phyloP scores from a whole-genome alignment of 1,284 basidiomycete species.

The Cryptococcus hybrid region DNA sequence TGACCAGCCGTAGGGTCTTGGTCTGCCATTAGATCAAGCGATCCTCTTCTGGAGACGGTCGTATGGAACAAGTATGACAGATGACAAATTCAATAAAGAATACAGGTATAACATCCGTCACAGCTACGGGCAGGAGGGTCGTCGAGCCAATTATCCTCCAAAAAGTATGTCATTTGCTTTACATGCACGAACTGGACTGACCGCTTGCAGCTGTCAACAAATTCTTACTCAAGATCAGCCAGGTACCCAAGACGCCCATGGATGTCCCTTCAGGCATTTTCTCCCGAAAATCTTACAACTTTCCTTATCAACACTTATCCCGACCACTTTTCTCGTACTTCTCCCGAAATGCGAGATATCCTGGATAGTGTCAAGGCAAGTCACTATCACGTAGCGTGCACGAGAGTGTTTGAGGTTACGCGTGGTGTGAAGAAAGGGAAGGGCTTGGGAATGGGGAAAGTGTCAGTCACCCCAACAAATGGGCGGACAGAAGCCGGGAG shows the following conservation, averaged over 20 bases:
- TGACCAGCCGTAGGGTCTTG: slow-evolving; percentile 66
- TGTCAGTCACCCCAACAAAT: slow-evolving; percentile 92
- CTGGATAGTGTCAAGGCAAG: slow-evolving; percentile 73
- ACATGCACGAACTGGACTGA: neutral
- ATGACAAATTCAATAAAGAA: slow-evolving; percentile 98
- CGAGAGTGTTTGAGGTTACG: slow-evolving; percentile 93
- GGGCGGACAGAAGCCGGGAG: slow-evolving; percentile 55
- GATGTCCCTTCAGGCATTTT: slow-evolving; percentile 94
- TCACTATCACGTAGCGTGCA: slow-evolving; percentile 96
- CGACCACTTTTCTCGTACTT: slow-evolving; percentile 56
- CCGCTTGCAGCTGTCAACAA: slow-evolving; percentile 70
- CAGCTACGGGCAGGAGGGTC: slow-evolving; percentile 91
- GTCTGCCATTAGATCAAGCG: slow-evolving; percentile 92
- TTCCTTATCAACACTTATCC: slow-evolving; percentile 71
- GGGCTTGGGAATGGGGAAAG: slow-evolving; percentile 85
- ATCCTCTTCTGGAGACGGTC: slow-evolving; percentile 89
- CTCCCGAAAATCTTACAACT: slow-evolving; percentile 75
- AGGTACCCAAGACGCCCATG: slow-evolving; percentile 72
- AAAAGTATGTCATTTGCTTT: slow-evolving; percentile 60
- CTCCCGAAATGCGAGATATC: slow-evolving; percentile 80
- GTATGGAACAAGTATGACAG: slow-evolving; percentile 68
- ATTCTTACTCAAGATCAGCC: slow-evolving; percentile 79
- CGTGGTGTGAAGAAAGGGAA: slow-evolving; percentile 90
- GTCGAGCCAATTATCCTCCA: slow-evolving; percentile 89
- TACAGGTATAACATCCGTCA: slow-evolving; percentile 98